phyloP scores from a whole-genome alignment of 148 eudicot genomes.

The Pouteria glomerata region DNA sequence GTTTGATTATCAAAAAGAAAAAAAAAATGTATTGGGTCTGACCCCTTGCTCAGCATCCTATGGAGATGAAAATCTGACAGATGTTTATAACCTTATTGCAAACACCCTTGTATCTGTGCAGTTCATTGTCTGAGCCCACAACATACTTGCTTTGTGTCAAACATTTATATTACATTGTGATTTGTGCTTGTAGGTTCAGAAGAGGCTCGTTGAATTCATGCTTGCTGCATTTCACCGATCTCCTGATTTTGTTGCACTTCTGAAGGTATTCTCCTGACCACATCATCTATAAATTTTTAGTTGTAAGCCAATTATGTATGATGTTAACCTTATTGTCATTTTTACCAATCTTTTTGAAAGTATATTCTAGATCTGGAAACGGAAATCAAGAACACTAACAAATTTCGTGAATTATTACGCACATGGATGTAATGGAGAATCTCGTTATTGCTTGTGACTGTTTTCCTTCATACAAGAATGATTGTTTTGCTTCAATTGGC shows the following conservation, averaged over 20 bases:
- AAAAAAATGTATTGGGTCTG: too few species aligned
- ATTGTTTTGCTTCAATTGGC: neutral
- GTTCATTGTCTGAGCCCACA: too few species aligned
- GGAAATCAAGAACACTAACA: neutral
- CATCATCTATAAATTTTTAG: neutral
- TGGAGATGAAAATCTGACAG: neutral
- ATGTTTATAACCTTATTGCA: too few species aligned
- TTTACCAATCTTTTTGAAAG: neutral
- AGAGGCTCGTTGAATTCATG: conserved; percentile 85
- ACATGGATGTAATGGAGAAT: neutral
- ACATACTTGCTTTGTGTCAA: too few species aligned
- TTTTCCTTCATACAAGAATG: neutral
- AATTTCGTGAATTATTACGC: neutral
- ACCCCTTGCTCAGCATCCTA: neutral
- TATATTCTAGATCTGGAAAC: neutral
- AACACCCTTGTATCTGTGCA: too few species aligned
- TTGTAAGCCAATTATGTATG: neutral
- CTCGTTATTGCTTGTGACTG: neutral
- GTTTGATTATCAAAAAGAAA: too few species aligned
- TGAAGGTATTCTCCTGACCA: conserved; percentile 57
- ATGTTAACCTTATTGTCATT: neutral
- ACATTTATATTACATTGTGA: neutral
- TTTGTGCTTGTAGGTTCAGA: conserved; percentile 51
- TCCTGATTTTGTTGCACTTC: conserved; percentile 74
- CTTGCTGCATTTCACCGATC: conserved; percentile 86